These are phyloP conservation scores for Hypocreales sp. DNA, from an alignment of 2,329 filamentous ascomycete species.

Conservation along the genomic window DNA sequence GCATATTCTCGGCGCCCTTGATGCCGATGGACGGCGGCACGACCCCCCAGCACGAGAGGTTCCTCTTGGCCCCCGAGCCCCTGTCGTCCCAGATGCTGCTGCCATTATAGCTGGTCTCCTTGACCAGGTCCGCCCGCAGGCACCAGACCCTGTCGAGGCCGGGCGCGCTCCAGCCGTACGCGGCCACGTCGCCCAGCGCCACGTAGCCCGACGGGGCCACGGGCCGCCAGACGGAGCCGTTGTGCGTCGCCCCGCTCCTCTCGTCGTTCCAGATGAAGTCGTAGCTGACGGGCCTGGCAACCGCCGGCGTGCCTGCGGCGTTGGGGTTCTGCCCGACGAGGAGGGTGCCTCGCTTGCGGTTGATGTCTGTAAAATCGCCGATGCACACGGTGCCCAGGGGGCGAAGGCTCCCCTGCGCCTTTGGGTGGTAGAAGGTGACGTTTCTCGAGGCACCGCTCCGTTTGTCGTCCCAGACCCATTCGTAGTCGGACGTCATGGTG, in stretches of 20 bases:
- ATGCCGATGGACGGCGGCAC: neutral
- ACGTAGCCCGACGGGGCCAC: neutral
- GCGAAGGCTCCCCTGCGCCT: neutral
- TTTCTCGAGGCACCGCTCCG: neutral
- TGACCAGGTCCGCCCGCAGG: neutral
- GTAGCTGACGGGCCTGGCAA: neutral
- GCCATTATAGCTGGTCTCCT: neutral
- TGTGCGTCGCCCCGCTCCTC: neutral
- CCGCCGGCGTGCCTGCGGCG: neutral
- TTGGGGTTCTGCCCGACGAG: constrained; percentile 1
- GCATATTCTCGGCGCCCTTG: constrained; percentile 1
- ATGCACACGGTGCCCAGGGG: constrained; percentile 1
- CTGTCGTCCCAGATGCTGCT: constrained; percentile 1
- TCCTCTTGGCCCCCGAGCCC: neutral
- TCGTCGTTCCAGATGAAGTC: neutral
- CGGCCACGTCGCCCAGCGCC: constrained; percentile 1
- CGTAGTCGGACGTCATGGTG: constrained; percentile 2
- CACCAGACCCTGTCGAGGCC: neutral
- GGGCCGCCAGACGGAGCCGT: constrained; percentile 1
- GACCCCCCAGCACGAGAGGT: constrained; percentile 1
- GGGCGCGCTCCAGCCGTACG: neutral
- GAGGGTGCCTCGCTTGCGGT: constrained; percentile 1
- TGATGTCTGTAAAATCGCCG: neutral
- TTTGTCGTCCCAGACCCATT: constrained; percentile 1
- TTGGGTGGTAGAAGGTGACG: neutral